phyloP scores from a whole-genome alignment of 257 asterid species.

The Coffea eugenioides region DNA sequence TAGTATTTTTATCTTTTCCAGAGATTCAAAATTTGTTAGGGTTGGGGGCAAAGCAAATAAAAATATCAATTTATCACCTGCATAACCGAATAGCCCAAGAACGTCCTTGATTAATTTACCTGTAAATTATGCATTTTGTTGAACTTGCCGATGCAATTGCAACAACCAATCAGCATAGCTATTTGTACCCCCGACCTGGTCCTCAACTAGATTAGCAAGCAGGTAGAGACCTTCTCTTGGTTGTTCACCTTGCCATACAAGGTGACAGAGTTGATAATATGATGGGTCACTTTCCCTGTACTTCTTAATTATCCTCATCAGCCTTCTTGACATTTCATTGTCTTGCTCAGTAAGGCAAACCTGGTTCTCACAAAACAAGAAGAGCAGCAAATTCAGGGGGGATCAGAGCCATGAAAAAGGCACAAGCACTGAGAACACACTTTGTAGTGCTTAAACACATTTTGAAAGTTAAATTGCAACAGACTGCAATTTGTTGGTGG shows the following conservation, averaged over 20 bases:
- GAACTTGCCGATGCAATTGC: slow-evolving; percentile 73
- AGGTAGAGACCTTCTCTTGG: slow-evolving; percentile 86
- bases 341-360: slow-evolving; percentile 55
- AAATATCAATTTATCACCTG: not conserved
- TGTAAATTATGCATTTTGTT: slow-evolving; percentile 60
- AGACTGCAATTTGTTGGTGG: not conserved
- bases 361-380: slow-evolving; percentile 40
- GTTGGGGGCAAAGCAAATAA: not conserved
- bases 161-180: slow-evolving; percentile 90
- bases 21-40: not conserved
- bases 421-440: not conserved
- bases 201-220: slow-evolving; percentile 78
- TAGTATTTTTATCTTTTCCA: not conserved
- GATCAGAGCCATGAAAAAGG: not conserved
- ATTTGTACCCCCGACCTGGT: slow-evolving; percentile 66
- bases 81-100: slow-evolving; percentile 5
- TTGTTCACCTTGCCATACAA: slow-evolving; percentile 93
- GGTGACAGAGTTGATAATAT: slow-evolving; percentile 67
- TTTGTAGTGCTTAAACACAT: not conserved
- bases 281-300: slow-evolving; percentile 67
- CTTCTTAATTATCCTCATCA: slow-evolving; percentile 49
- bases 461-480: not conserved
- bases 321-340: slow-evolving; percentile 65
- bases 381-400: slow-evolving; percentile 20
- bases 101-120: slow-evolving; percentile 36